Base-by-base conservation (phyloP, 768 basidiomycete genomes). In the Strobilomyces dryophilus region DNA sequence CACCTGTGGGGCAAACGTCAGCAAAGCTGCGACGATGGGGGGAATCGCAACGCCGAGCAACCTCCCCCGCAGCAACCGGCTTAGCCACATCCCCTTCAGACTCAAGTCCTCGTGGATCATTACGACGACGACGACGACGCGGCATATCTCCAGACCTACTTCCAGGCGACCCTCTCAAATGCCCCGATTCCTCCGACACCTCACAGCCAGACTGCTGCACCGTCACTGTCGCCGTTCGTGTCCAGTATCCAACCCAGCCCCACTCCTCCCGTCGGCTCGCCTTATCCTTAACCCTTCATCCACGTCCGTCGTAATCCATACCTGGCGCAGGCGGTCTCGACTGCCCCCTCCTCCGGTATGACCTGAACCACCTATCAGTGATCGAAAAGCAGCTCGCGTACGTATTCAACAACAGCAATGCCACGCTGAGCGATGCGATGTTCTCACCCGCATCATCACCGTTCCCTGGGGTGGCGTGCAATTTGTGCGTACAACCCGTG, bases 151-250 rank as follows among this genome's bases (percentile, higher is more conserved):
- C 81, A 82, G 51, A 65, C 77, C 0, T 86, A 84, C 61, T 71
- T 82, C 20, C 78, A 76, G 26, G 78, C 82, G 1, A 74, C 79
- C 4, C 82, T 88, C 0, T 87, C 87, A 0, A 80, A 83, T 52
- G 89, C 87, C 0, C 89, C 89, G 17, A 78, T 90, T 37, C 89
- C 89, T 0, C 88, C 89, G 0, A 91, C 89, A 0, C 89, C 87
- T 3, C 85, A 87, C 50, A 84, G 80, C 45, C 84, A 87, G 53
- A 87, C 86, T 0, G 80, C 84, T 8, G 85, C 86, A 1, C 85
- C 86, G 0, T 84, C 87, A 0, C 89, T 85, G 0, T 86, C 84
- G 1, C 87, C 88, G 0, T 70, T 83, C 24, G 65, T 85, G 20
- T 79, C 82, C 2, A 76, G 75, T 37, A 74, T 73, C 52, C 79